Conservation (phyloP, 2,329 filamentous ascomycete species). For the Chrysoporthe cubensis region DNA sequence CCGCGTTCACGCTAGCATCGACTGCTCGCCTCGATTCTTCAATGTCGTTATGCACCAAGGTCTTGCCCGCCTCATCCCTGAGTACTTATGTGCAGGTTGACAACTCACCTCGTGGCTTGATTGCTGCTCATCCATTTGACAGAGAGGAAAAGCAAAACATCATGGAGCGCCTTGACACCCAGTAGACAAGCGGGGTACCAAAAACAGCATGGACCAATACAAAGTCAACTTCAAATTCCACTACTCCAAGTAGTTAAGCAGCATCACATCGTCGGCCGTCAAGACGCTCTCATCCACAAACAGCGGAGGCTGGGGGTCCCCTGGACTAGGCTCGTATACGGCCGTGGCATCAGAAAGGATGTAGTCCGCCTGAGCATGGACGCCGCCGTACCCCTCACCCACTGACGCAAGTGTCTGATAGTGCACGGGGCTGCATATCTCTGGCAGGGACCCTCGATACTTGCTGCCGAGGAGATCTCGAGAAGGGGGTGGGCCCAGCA, state of each 20-base stretch:
- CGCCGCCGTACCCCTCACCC: not conserved
- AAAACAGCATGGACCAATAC: not conserved
- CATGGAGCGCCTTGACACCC: not conserved
- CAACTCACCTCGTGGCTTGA: not conserved
- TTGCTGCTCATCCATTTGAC: not conserved
- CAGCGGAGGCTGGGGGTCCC: conserved; percentile 18
- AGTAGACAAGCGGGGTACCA: not conserved
- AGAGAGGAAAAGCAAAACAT: not conserved
- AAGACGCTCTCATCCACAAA: conserved; percentile 1
- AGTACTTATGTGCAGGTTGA: not conserved
- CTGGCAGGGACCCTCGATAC: conserved; percentile 3
- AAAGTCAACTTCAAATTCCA: no score
- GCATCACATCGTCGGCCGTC: conserved; percentile 1
- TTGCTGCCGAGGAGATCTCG: conserved; percentile 7
- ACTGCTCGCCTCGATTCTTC: not conserved
- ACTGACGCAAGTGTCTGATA: conserved; percentile 3
- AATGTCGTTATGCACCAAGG: not conserved
- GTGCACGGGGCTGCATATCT: conserved; percentile 6
- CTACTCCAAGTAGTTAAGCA: conserved; percentile 2
- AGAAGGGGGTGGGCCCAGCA: not conserved
- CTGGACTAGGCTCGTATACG: conserved; percentile 30
- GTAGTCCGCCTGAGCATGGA: conserved; percentile 22
- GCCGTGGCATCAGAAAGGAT: conserved; percentile 29
- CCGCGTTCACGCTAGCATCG: not conserved
- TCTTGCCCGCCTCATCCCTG: not conserved